Evolutionary conservation across 2,329 filamentous ascomycete genomes (phyloP).

Genomic region (Colletotrichum horii): DNA sequence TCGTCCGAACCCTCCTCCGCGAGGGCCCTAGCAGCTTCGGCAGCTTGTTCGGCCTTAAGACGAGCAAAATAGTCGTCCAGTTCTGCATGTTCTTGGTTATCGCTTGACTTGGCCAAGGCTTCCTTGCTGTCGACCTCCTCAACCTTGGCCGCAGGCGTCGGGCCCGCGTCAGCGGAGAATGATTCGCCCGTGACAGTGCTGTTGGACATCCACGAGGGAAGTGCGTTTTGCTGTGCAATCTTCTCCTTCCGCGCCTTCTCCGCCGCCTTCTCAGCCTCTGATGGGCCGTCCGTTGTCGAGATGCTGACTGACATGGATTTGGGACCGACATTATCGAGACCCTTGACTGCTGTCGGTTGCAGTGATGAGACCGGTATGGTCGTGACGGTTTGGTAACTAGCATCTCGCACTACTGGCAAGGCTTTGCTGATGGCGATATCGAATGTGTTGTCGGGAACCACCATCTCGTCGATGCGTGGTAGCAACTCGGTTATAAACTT

Average conservation of each 20-base stretch:
- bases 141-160: constrained; percentile 35
- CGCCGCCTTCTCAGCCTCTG: constrained; percentile 69
- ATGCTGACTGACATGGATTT: constrained; percentile 75
- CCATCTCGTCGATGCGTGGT: constrained; percentile 75
- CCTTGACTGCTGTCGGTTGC: constrained; percentile 72
- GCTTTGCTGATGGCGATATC: constrained; percentile 69
- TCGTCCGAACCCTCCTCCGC: constrained; percentile 31
- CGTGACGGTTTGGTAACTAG: constrained; percentile 58
- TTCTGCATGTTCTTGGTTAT: constrained; percentile 59
- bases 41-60: constrained; percentile 65
- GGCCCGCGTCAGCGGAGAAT: constrained; percentile 50
- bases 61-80: constrained; percentile 73
- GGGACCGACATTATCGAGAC: constrained; percentile 68
- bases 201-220: constrained; percentile 75
- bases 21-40: constrained; percentile 39
- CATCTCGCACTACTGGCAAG: constrained; percentile 69
- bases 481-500: constrained; percentile 79
- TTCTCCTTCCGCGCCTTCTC: constrained; percentile 70
- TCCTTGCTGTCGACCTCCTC: constrained; percentile 56
- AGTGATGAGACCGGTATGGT: constrained; percentile 63
- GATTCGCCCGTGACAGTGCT: constrained; percentile 71
- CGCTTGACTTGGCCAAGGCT: constrained; percentile 40
- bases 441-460: constrained; percentile 77
- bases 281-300: constrained; percentile 68
- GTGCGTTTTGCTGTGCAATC: constrained; percentile 69